Evolutionary conservation across 2,329 filamentous ascomycete genomes (phyloP).

Genomic region (Fusarium buharicum): DNA sequence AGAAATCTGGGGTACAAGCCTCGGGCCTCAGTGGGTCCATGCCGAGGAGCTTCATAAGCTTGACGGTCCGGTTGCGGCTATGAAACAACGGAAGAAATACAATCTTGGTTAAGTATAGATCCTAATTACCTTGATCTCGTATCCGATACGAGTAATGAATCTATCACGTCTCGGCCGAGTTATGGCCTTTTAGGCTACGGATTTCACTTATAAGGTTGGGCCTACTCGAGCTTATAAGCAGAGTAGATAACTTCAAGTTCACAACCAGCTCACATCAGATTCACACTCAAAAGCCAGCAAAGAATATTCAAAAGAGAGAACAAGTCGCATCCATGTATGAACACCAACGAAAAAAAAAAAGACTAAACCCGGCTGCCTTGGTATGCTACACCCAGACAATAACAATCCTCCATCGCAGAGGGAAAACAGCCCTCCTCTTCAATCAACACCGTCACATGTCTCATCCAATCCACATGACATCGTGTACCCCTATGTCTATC

Average conservation of each 20-base stretch:
- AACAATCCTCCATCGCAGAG: slow-evolving; percentile 31
- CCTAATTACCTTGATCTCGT: too few relatives aligned
- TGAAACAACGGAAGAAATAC: neutral
- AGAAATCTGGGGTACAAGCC: slow-evolving; percentile 44
- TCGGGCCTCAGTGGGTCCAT: slow-evolving; percentile 32
- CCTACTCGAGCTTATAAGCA: too few relatives aligned
- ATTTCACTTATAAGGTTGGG: too few relatives aligned
- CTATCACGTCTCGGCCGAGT: too few relatives aligned
- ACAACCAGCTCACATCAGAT: neutral
- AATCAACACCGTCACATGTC: slow-evolving; percentile 10
- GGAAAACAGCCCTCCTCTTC: slow-evolving; percentile 24
- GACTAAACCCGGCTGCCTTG: slow-evolving; percentile 30
- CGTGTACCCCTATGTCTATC: slow-evolving; percentile 12
- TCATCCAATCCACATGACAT: slow-evolving; percentile 19
- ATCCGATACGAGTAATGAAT: too few relatives aligned
- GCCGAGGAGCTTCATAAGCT: slow-evolving; percentile 28
- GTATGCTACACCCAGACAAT: slow-evolving; percentile 46
- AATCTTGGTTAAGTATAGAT: too few relatives aligned
- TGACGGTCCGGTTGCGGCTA: slow-evolving; percentile 11
- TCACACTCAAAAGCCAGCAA: neutral
- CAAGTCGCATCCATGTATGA: slow-evolving; percentile 42
- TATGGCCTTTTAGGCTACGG: too few relatives aligned
- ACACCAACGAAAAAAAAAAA: slow-evolving; percentile 34
- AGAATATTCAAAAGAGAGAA: slow-evolving; percentile 16
- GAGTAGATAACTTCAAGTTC: neutral